These are phyloP conservation scores for Linum trigynum DNA, from an alignment of 345 rosid species.

Conservation along the genomic window DNA sequence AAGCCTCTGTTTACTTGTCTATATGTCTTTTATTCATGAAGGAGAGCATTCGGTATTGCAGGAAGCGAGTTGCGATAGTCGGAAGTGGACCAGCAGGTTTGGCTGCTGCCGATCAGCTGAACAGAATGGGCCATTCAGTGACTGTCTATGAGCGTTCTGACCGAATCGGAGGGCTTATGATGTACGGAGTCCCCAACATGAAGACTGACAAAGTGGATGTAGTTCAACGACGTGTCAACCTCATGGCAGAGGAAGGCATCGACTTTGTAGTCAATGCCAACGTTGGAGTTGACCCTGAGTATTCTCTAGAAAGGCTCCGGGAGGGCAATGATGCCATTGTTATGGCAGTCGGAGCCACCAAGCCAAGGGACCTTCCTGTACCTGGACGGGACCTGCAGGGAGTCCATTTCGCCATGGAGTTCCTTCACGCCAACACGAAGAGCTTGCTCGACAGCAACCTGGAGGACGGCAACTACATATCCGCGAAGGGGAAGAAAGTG, in stretches of 20 bases:
- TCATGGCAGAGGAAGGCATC: slow-evolving; percentile 85
- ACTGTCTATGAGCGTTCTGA: slow-evolving; percentile 97
- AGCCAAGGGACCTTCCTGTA: slow-evolving; percentile 97
- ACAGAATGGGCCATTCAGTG: slow-evolving; percentile 86
- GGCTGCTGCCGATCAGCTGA: slow-evolving; percentile 98
- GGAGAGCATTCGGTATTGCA: slow-evolving; percentile 18
- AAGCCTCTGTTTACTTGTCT: not conserved
- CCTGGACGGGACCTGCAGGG: slow-evolving; percentile 90
- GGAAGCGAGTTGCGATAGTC: slow-evolving; percentile 73
- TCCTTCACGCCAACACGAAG: slow-evolving; percentile 91
- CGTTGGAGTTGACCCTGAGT: slow-evolving; percentile 69
- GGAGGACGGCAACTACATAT: slow-evolving; percentile 71
- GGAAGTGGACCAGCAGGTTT: slow-evolving; percentile 98
- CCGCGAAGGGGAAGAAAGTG: slow-evolving; percentile 87
- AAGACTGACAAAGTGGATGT: slow-evolving; percentile 86
- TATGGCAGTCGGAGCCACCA: slow-evolving; percentile 92
- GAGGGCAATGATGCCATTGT: slow-evolving; percentile 77
- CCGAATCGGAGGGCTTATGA: slow-evolving; percentile 97
- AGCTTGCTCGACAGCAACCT: slow-evolving; percentile 92
- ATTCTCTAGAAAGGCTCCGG: slow-evolving; percentile 60
- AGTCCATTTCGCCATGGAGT: slow-evolving; percentile 94
- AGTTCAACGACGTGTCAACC: slow-evolving; percentile 86
- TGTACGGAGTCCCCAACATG: slow-evolving; percentile 99
- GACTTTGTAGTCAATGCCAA: slow-evolving; percentile 83
- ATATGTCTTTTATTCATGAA: too few species aligned